Percentiles rank a stretch among this genome's conserved stretches.
phyloP scores from a whole-genome alignment of 768 basidiomycete species.

The Boletus pseudopeckii region DNA sequence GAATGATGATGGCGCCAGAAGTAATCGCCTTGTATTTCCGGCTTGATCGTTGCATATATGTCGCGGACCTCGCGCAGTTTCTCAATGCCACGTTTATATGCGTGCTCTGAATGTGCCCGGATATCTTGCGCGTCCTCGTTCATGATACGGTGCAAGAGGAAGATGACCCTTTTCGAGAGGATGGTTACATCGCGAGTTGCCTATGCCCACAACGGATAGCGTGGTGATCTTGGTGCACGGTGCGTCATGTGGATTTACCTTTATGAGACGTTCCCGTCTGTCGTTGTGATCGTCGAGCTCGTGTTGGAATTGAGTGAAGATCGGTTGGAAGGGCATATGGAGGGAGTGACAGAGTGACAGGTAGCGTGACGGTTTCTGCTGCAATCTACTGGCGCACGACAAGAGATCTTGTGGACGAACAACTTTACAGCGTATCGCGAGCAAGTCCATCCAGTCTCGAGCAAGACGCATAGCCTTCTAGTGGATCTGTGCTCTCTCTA shows the following conservation, averaged over 20 bases:
- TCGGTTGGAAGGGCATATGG: conserved; percentile 11
- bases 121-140: conserved; percentile 37
- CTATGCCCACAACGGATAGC: conserved; percentile 35
- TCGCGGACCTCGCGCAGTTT: conserved; percentile 66
- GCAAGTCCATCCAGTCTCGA: background rate
- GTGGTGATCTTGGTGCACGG: conserved; percentile 1
- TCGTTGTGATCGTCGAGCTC: conserved; percentile 85
- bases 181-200: conserved; percentile 85
- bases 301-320: conserved; percentile 62
- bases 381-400: no score
- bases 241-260: conserved; percentile 45
- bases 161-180: conserved; percentile 90
- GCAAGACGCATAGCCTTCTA: conserved; percentile 60
- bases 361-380: no score
- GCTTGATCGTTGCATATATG: conserved; percentile 58
- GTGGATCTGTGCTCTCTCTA: conserved; percentile 38
- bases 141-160: conserved; percentile 78
- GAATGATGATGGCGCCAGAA: conserved; percentile 79
- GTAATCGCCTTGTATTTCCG: conserved; percentile 60
- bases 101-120: conserved; percentile 35
- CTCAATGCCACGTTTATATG: conserved; percentile 48
- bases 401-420: conserved; percentile 69
- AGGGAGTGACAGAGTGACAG: background rate
- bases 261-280: conserved; percentile 85
- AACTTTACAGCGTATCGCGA: conserved; percentile 21